phyloP scores from a whole-genome alignment of 805 yeast genomes.

The Ogataea zsoltii region DNA sequence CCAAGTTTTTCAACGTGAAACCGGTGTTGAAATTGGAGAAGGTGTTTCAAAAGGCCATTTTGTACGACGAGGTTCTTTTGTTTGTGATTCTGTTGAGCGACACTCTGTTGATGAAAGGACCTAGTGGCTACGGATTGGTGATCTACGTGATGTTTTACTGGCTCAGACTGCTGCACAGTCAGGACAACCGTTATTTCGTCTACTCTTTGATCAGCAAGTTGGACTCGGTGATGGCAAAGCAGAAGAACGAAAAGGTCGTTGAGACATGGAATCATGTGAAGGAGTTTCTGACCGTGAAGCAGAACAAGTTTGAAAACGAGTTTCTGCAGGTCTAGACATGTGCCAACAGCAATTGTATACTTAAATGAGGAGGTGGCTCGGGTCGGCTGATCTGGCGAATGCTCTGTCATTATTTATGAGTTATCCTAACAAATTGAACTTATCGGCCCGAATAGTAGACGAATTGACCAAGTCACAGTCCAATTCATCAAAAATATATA shows the following conservation, averaged over 20 bases:
- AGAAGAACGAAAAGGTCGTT: slow-evolving; percentile 47
- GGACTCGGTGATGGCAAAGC: slow-evolving; percentile 42
- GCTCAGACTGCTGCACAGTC: slow-evolving; percentile 63
- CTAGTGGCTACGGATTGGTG: slow-evolving; percentile 68
- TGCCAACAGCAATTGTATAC: no score
- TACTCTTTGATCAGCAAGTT: slow-evolving; percentile 41
- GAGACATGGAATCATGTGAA: slow-evolving; percentile 41
- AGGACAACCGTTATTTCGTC: slow-evolving; percentile 46
- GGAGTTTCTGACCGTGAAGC: slow-evolving; percentile 43
- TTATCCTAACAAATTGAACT: no score
- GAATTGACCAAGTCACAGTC: no score
- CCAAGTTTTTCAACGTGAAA: slow-evolving; percentile 40
- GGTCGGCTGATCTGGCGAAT: no score
- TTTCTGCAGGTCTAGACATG: slow-evolving; percentile 10
- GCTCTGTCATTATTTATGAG: no score
- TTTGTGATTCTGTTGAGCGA: slow-evolving; percentile 55
- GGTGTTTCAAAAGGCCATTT: slow-evolving; percentile 47
- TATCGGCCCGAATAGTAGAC: no score
- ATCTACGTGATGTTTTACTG: slow-evolving; percentile 62
- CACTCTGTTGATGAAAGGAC: slow-evolving; percentile 61
- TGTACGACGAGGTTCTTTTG: slow-evolving; percentile 61
- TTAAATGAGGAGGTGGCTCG: no score
- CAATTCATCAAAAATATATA: no score
- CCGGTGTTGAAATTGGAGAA: slow-evolving; percentile 41
- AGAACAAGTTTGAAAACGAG: slow-evolving; percentile 34